These are phyloP conservation scores for Vicia villosa DNA, from an alignment of 306 rosid species.

Conservation along the genomic window DNA sequence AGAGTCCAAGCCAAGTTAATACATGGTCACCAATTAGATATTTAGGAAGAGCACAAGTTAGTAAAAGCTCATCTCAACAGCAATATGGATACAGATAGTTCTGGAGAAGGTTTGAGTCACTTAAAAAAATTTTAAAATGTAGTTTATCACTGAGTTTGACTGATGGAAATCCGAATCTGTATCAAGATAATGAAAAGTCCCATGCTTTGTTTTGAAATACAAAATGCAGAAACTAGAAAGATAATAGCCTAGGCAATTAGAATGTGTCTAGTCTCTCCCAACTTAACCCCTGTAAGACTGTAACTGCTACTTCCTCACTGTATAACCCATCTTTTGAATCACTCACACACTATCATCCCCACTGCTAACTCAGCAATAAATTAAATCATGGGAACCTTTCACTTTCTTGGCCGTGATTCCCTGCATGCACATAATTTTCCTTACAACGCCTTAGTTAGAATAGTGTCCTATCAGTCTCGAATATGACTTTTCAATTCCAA, in stretches of 20 bases:
- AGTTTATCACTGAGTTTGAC: slow-evolving; percentile 21
- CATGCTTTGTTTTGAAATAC: not conserved
- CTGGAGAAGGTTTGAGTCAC: slow-evolving; percentile 20
- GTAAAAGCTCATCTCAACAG: slow-evolving; percentile 20
- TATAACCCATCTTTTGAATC: slow-evolving; percentile 1
- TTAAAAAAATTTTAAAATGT: not conserved
- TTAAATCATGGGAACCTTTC: not conserved
- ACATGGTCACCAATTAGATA: not conserved
- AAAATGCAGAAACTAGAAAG: not conserved
- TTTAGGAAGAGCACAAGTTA: slow-evolving; percentile 22
- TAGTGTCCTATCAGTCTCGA: not conserved
- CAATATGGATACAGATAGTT: slow-evolving; percentile 2
- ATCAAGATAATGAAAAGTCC: not conserved
- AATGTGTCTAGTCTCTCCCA: not conserved
- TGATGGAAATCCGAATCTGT: not conserved
- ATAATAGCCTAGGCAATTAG: not conserved
- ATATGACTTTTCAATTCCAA: slow-evolving; percentile 9
- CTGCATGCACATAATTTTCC: slow-evolving; percentile 4
- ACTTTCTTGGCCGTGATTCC: not conserved
- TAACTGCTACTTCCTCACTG: not conserved
- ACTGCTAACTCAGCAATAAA: not conserved
- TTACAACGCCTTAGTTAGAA: slow-evolving; percentile 1
- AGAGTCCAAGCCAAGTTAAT: slow-evolving; percentile 26
- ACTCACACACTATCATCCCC: not conserved
- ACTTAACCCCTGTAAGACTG: not conserved